Evolutionary conservation across 495 filamentous ascomycete genomes (phyloP).

Genomic region (Aspergillus steynii): DNA sequence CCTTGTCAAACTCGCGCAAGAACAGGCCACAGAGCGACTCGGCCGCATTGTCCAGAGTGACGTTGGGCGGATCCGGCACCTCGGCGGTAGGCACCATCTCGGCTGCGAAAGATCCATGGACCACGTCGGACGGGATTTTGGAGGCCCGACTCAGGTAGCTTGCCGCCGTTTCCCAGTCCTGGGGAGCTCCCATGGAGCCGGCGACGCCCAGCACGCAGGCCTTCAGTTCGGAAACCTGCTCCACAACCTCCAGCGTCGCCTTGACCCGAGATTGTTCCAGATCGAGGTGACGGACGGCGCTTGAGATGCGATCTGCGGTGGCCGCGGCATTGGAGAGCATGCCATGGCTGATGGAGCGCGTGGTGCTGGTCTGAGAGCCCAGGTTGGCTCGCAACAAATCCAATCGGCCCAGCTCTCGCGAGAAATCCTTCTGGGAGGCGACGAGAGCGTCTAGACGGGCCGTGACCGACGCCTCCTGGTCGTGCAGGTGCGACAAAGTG

Average conservation of each 20-base stretch:
- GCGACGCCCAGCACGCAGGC: constrained; percentile 93
- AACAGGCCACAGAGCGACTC: constrained; percentile 88
- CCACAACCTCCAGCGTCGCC: constrained; percentile 86
- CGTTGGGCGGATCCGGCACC: constrained; percentile 84
- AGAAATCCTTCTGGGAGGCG: constrained; percentile 77
- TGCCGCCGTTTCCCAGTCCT: constrained; percentile 97
- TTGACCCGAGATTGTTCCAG: constrained; percentile 87
- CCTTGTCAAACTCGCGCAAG: constrained; percentile 91
- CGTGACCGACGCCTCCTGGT: constrained; percentile 73
- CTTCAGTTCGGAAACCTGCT: constrained; percentile 95
- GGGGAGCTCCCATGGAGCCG: constrained; percentile 93
- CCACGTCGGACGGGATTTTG: constrained; percentile 74
- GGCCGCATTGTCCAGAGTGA: constrained; percentile 83
- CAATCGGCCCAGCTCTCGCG: constrained; percentile 79
- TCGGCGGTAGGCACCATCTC: constrained; percentile 93
- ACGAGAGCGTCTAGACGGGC: constrained; percentile 72
- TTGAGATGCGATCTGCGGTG: constrained; percentile 84
- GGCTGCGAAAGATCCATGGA: constrained; percentile 84
- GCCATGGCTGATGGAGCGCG: constrained; percentile 78
- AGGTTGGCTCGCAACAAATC: constrained; percentile 88
- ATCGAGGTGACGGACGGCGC: constrained; percentile 81
- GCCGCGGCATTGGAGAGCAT: constrained; percentile 83
- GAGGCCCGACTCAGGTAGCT: constrained; percentile 81
- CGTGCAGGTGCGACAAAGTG: constrained; percentile 69
- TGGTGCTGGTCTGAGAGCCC: constrained; percentile 82